These are phyloP conservation scores for Trichophyton schoenleinii DNA, from an alignment of 2,329 filamentous ascomycete species.

Conservation along the genomic window DNA sequence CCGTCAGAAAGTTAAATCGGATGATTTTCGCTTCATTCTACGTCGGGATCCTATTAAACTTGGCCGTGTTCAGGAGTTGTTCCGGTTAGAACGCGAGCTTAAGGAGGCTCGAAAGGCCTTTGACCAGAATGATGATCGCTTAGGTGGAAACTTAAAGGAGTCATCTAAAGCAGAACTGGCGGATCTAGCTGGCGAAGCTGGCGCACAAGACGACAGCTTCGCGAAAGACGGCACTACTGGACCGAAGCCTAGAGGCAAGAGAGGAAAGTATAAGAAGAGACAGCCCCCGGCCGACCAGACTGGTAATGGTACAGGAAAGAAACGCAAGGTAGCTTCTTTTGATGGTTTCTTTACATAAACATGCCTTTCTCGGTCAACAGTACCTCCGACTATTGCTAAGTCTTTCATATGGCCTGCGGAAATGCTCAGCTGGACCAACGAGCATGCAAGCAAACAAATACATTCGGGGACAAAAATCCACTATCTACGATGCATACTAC, in stretches of 20 bases:
- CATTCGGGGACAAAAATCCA: too few species aligned
- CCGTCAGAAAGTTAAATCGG: slow-evolving; percentile 93
- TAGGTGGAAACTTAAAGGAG: slow-evolving; percentile 26
- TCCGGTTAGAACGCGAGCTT: slow-evolving; percentile 77
- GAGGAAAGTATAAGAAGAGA: slow-evolving; percentile 2
- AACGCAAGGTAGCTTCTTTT: slow-evolving; percentile 7
- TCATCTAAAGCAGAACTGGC: slow-evolving; percentile 25
- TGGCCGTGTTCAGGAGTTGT: slow-evolving; percentile 76
- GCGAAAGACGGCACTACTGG: slow-evolving; percentile 11
- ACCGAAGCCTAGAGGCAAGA: slow-evolving; percentile 22
- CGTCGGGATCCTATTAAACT: slow-evolving; percentile 73
- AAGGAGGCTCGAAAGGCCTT: slow-evolving; percentile 62
- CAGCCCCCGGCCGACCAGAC: slow-evolving; percentile 4
- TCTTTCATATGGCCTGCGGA: too few species aligned
- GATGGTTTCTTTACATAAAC: background rate
- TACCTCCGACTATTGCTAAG: background rate
- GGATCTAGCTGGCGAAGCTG: slow-evolving; percentile 17
- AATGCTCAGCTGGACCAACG: too few species aligned
- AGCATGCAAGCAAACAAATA: too few species aligned
- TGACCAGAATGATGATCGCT: slow-evolving; percentile 34
- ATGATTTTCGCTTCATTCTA: slow-evolving; percentile 92
- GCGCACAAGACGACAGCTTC: background rate
- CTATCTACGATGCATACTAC: too few species aligned
- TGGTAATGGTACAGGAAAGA: slow-evolving; percentile 7
- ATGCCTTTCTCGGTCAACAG: too few species aligned